These are phyloP conservation scores for Linaria vulgaris DNA, from an alignment of 257 asterid species.

Conservation along the genomic window DNA sequence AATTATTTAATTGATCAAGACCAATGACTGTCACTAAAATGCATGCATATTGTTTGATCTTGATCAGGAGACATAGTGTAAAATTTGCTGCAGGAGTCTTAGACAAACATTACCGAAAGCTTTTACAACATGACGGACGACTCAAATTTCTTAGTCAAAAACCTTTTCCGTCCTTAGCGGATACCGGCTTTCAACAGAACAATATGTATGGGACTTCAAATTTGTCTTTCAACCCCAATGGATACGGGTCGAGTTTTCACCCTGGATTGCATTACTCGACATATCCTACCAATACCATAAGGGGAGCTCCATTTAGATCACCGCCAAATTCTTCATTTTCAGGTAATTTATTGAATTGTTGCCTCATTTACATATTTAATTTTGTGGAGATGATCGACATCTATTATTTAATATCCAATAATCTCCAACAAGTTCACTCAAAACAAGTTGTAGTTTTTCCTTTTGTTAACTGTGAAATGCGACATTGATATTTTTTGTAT, in stretches of 20 bases:
- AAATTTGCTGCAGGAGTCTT: slow-evolving; percentile 47
- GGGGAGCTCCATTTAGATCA: slow-evolving; percentile 3
- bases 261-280: background rate
- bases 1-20: too few species aligned
- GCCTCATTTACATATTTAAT: background rate
- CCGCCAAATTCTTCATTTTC: slow-evolving; percentile 26
- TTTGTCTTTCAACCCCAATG: slow-evolving; percentile 22
- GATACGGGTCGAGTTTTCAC: slow-evolving; percentile 21
- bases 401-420: background rate
- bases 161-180: slow-evolving; percentile 45
- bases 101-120: slow-evolving; percentile 55
- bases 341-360: slow-evolving; percentile 40
- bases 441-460: background rate
- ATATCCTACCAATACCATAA: slow-evolving; percentile 1
- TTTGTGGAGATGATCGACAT: background rate
- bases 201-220: background rate
- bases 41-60: background rate
- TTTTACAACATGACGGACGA: slow-evolving; percentile 41
- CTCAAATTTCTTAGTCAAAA: slow-evolving; percentile 32
- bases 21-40: background rate
- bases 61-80: slow-evolving; percentile 54
- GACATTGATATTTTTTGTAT: background rate
- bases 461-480: too few species aligned
- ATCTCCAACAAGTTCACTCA: background rate
- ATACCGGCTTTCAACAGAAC: slow-evolving; percentile 41